A percentile compares a stretch with the other conserved stretches of the same genome.
Evolutionary conservation across 495 filamentous ascomycete genomes (phyloP).

Genomic region (Talaromyces adpressus): DNA sequence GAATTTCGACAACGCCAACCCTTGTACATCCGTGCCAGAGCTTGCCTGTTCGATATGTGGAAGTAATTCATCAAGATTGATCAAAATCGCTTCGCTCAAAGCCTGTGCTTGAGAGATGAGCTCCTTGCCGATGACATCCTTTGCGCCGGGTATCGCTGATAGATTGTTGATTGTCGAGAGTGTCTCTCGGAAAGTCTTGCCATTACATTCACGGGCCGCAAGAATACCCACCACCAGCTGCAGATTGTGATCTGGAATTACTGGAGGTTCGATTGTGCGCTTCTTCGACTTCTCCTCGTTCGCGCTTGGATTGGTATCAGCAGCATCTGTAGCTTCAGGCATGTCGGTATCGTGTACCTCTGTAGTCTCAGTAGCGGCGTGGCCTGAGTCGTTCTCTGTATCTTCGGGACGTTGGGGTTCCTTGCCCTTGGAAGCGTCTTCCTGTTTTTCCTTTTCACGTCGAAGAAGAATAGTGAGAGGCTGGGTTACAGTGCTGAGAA

Average conservation of each 20-base stretch:
- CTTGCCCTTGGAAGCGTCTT: constrained; percentile 53
- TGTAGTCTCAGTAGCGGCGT: not conserved
- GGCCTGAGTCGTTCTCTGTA: not conserved
- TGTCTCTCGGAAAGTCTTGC: constrained; percentile 94
- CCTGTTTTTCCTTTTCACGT: constrained; percentile 69
- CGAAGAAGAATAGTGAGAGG: constrained; percentile 77
- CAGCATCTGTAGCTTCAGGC: constrained; percentile 30
- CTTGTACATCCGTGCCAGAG: constrained; percentile 89
- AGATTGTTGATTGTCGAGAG: constrained; percentile 97
- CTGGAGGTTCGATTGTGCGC: constrained; percentile 67
- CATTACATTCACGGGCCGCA: constrained; percentile 89
- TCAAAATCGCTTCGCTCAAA: constrained; percentile 75
- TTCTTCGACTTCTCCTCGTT: constrained; percentile 58
- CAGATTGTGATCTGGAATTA: constrained; percentile 84
- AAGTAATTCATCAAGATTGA: constrained; percentile 79
- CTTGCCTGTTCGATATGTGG: constrained; percentile 80
- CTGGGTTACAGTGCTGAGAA: constrained; percentile 82
- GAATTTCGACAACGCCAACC: constrained; percentile 88
- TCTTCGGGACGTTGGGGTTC: constrained; percentile 26
- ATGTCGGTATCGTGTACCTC: constrained; percentile 30
- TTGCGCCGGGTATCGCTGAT: constrained; percentile 83
- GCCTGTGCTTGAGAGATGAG: constrained; percentile 77
- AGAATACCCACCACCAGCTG: constrained; percentile 92
- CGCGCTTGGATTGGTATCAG: constrained; percentile 22
- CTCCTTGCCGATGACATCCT: constrained; percentile 84